Percentiles rank a stretch among this genome's conserved stretches.
phyloP scores from a whole-genome alignment of 805 yeast species.

The Cyberlindnera maclurae region DNA sequence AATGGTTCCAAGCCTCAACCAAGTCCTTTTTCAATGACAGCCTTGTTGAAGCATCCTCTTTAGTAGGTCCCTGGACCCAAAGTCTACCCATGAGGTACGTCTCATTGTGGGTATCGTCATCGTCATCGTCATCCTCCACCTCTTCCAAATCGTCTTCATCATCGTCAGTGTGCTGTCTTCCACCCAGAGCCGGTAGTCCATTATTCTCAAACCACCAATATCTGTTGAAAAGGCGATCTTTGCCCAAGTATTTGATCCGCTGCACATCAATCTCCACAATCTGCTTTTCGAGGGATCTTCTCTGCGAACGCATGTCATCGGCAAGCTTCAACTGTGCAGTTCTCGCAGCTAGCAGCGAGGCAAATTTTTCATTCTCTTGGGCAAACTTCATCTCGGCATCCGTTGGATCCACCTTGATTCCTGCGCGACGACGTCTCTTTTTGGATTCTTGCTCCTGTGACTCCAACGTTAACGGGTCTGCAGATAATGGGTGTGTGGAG shows the following conservation, averaged over 20 bases:
- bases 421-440: slow-evolving; percentile 26
- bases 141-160: slow-evolving; percentile 27
- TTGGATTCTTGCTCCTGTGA: slow-evolving; percentile 14
- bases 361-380: slow-evolving; percentile 35
- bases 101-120: slow-evolving; percentile 39
- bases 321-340: slow-evolving; percentile 30
- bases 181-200: slow-evolving; percentile 59
- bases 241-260: slow-evolving; percentile 68
- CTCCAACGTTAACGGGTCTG: not conserved
- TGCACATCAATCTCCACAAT: slow-evolving; percentile 71
- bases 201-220: slow-evolving; percentile 95
- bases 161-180: slow-evolving; percentile 25
- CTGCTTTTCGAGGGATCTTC: slow-evolving; percentile 49
- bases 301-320: slow-evolving; percentile 41
- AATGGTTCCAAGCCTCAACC: slow-evolving; percentile 23
- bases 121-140: slow-evolving; percentile 37
- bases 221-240: slow-evolving; percentile 75
- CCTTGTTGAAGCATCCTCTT: slow-evolving; percentile 34
- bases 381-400: slow-evolving; percentile 32
- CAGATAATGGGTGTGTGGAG: slow-evolving; percentile 16
- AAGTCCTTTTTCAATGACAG: slow-evolving; percentile 26
- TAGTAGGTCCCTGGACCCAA: slow-evolving; percentile 86
- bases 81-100: slow-evolving; percentile 74
- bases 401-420: slow-evolving; percentile 30
- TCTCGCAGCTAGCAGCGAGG: slow-evolving; percentile 38